Conservation (phyloP, 2,329 filamentous ascomycete genomes). For the Pseudogymnoascus sp. region DNA sequence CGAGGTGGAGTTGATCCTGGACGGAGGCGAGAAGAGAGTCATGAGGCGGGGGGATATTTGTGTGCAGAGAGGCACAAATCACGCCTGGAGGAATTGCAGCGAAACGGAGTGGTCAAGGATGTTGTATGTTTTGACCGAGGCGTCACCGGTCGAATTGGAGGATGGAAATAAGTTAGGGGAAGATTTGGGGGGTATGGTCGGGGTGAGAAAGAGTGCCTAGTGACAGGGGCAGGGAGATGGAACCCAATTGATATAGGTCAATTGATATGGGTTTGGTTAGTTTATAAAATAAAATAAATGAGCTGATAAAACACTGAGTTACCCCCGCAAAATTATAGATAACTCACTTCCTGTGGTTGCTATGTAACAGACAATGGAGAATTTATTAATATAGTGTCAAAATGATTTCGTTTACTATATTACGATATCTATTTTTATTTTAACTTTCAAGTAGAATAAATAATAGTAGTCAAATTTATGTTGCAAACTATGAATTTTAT, state of each 20-base stretch:
- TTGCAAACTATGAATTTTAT: not conserved
- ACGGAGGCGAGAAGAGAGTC: conserved; percentile 32
- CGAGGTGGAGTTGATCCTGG: conserved; percentile 33
- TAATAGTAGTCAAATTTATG: not conserved
- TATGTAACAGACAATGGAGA: not conserved
- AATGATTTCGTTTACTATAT: not conserved
- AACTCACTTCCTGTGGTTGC: not conserved
- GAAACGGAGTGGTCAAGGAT: conserved; percentile 20
- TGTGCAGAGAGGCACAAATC: conserved; percentile 37
- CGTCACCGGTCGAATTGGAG: conserved; percentile 10
- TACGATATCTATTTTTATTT: too few relatives aligned
- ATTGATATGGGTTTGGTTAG: not conserved
- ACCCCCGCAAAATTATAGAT: not conserved
- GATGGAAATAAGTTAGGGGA: conserved; percentile 13
- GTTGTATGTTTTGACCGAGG: conserved; percentile 21
- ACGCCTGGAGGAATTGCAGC: conserved; percentile 32
- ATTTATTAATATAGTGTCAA: not conserved
- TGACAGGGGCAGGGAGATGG: not conserved
- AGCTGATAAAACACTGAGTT: not conserved
- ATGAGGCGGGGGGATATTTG: conserved; percentile 34
- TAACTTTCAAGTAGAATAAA: too few relatives aligned
- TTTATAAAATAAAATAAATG: not conserved
- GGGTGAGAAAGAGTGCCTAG: conserved; percentile 14
- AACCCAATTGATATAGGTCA: not conserved
- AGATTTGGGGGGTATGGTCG: conserved; percentile 14